These are phyloP conservation scores for Rhizophora mangle DNA, from an alignment of 345 rosid genomes.

Conservation along the genomic window DNA sequence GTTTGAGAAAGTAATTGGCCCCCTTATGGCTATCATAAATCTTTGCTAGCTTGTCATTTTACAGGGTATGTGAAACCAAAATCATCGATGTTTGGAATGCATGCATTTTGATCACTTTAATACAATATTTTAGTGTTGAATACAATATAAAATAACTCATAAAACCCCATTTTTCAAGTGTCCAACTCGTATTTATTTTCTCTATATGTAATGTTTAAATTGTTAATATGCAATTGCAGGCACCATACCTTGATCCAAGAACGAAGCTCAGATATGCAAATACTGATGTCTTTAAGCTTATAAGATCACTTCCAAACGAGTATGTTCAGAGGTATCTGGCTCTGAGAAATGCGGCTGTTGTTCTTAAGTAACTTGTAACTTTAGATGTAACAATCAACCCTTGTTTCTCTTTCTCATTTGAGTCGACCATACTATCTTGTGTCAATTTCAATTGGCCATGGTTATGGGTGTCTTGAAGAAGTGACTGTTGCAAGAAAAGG, in stretches of 20 bases:
- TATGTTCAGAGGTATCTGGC: slow-evolving; percentile 80
- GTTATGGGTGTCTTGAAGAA: too few species aligned
- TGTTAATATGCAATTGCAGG: slow-evolving; percentile 56
- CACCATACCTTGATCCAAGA: slow-evolving; percentile 81
- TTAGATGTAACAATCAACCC: too few species aligned
- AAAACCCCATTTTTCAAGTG: background rate
- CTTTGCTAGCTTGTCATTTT: background rate
- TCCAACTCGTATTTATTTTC: too few species aligned
- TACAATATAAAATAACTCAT: background rate
- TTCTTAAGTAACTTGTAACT: slow-evolving; percentile 45
- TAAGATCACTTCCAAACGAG: slow-evolving; percentile 76
- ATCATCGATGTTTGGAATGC: too few species aligned
- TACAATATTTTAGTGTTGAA: too few species aligned
- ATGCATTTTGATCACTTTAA: too few species aligned
- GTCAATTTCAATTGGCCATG: too few species aligned
- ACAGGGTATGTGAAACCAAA: too few species aligned
- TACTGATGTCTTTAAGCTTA: slow-evolving; percentile 67
- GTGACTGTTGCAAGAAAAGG: too few species aligned
- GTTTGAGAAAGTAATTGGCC: background rate
- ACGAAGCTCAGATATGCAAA: slow-evolving; percentile 81
- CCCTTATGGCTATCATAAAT: background rate
- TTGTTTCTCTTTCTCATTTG: too few species aligned
- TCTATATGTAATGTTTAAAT: background rate
- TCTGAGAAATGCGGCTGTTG: slow-evolving; percentile 79
- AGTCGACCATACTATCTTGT: too few species aligned